Conservation (phyloP, 1,284 basidiomycete species). For the Tilletia walkeri region DNA sequence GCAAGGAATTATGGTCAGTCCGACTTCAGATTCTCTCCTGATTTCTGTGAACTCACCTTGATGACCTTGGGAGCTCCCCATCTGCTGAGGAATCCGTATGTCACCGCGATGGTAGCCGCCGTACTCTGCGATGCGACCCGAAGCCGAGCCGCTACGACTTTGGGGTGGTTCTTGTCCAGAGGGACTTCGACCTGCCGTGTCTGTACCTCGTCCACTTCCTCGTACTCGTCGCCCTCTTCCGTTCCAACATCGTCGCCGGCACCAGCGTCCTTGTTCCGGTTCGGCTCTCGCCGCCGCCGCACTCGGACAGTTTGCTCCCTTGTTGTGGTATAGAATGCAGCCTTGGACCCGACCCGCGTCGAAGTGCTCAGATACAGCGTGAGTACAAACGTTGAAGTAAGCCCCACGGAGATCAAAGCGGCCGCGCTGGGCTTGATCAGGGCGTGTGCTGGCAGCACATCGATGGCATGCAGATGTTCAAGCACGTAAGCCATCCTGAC, state of each 20-base stretch:
- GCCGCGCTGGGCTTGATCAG: background rate
- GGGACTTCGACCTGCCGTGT: conserved; percentile 14
- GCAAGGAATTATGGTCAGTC: conserved; percentile 38
- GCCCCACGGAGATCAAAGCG: conserved; percentile 19
- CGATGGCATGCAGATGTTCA: background rate
- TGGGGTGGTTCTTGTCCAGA: conserved; percentile 31
- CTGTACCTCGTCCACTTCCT: conserved; percentile 21
- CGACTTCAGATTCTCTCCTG: background rate
- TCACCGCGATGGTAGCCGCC: conserved; percentile 18
- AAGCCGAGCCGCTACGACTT: conserved; percentile 34
- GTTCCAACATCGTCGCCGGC: background rate
- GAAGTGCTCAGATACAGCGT: conserved; percentile 58
- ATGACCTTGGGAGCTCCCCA: conserved; percentile 20
- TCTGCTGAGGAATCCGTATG: conserved; percentile 25
- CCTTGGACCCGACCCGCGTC: conserved; percentile 26
- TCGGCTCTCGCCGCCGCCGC: too few relatives aligned
- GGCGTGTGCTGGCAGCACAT: background rate
- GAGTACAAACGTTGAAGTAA: conserved; percentile 59
- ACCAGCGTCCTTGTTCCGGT: too few relatives aligned
- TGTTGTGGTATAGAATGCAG: conserved; percentile 9
- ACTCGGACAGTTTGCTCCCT: conserved; percentile 16
- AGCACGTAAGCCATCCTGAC: conserved; percentile 4
- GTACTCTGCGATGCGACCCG: conserved; percentile 31
- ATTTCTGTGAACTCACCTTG: conserved; percentile 15
- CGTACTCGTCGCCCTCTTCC: conserved; percentile 26